phyloP scores from a whole-genome alignment of 1,139 yeast species.

The Magnusiomyces fungicola region DNA sequence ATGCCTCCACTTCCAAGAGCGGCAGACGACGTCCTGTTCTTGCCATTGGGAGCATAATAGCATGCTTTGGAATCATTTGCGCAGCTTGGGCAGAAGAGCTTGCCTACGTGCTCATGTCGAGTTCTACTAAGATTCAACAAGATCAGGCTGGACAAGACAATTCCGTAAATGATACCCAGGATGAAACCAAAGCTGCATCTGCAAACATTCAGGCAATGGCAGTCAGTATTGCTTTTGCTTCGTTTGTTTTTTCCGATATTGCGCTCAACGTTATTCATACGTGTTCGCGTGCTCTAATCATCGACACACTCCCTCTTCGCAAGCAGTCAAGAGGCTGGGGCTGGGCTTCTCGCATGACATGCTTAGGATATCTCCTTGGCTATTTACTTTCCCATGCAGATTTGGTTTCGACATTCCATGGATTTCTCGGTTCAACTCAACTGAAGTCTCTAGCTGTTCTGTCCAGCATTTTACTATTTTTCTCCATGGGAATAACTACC shows the following conservation, averaged over 20 bases:
- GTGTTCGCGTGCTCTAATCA: slow-evolving; percentile 51
- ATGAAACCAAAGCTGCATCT: slow-evolving; percentile 8
- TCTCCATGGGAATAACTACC: slow-evolving; percentile 38
- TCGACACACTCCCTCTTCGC: slow-evolving; percentile 46
- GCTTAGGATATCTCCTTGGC: slow-evolving; percentile 49
- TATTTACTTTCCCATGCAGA: slow-evolving; percentile 35
- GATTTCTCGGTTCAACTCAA: slow-evolving; percentile 42
- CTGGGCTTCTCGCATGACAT: slow-evolving; percentile 67
- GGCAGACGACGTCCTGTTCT: slow-evolving; percentile 54
- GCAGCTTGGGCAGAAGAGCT: slow-evolving; percentile 45
- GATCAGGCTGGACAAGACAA: not conserved
- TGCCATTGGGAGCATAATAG: slow-evolving; percentile 44
- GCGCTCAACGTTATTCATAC: slow-evolving; percentile 54
- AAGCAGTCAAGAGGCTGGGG: slow-evolving; percentile 57
- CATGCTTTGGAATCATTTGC: slow-evolving; percentile 38
- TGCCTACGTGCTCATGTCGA: slow-evolving; percentile 14
- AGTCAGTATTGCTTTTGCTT: slow-evolving; percentile 42
- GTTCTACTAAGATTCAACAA: not conserved
- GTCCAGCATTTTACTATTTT: slow-evolving; percentile 38
- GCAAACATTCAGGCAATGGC: slow-evolving; percentile 20
- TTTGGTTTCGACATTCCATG: slow-evolving; percentile 34
- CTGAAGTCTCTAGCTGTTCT: slow-evolving; percentile 43
- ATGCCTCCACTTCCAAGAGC: slow-evolving; percentile 37
- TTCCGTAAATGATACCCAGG: not conserved
- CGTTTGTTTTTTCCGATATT: slow-evolving; percentile 48